Base-by-base conservation (phyloP, 2,329 filamentous ascomycete genomes). In the Rhynchosporium graminicola region DNA sequence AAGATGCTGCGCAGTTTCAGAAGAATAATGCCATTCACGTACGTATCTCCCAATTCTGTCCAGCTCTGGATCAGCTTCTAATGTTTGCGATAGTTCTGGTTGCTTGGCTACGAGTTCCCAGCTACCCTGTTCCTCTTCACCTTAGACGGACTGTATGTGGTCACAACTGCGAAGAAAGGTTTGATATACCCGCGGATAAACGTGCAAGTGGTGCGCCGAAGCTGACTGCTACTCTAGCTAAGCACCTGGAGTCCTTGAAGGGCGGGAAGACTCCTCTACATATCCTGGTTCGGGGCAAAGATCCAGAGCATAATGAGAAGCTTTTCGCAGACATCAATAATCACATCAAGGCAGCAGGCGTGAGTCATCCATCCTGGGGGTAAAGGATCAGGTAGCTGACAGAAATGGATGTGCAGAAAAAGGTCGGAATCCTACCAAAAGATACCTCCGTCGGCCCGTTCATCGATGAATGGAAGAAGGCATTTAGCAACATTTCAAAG, bases 131-230 rank as follows among this genome's bases (percentile, higher is more conserved):
- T 99, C 82, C 83, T 99, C 58, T 87, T 99, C 76, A 98, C 94
- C 1, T 80, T 88, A 65, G 95, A 98, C 65, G 87, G 87, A 52
- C 82, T 98, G 71, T 96, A 95, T 78, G 89, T 98, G 63, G 87
- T 99, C 68, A 99, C 95, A 6, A 99, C 95, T 5, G 89, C 91
- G 63, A 99, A 99, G 80, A 99, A 99, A 86, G 94, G 92, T 96
- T 75, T 13, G 54, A 59, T 45, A 38, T 60, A 29, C 6, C 2
- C 29, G 15, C 15, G 43, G 46, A 56, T 10, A 28, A 28, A 13
- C 59, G 40, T 57, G 26, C 45, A 13, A n/a, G 20, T 67, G 72
- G 28, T 46, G 31, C 33, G 36, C 20, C 29, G 51, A 65, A 60
- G 51, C 76, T 82, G 61, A 80, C 70, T 57, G 59, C 43, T n/a